These are phyloP conservation scores for Tetrahymena borealis DNA, from an alignment of 73 alveolate species.

Conservation along the genomic window DNA sequence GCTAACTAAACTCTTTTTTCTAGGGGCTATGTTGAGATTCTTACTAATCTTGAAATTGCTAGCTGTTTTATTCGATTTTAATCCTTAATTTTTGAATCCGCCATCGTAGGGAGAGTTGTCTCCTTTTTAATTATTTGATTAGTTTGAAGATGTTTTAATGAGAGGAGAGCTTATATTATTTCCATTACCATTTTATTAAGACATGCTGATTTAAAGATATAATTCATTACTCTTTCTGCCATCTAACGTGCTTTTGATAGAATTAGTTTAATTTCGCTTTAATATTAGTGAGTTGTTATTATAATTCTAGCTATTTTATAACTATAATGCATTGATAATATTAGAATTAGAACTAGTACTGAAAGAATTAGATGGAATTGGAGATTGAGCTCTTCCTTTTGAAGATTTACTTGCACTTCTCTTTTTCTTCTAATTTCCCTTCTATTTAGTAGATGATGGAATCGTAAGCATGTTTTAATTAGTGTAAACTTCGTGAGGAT, in stretches of 20 bases:
- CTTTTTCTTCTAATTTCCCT: neutral
- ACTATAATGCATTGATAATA: neutral
- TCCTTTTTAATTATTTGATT: neutral
- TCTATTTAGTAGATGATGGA: neutral
- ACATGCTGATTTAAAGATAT: neutral
- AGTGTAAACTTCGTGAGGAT: neutral
- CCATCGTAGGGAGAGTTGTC: neutral
- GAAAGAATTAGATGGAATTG: neutral
- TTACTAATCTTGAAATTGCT: neutral
- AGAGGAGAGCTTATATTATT: neutral
- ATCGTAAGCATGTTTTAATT: neutral
- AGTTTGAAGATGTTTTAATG: neutral
- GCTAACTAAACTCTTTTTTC: neutral
- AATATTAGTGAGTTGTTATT: neutral
- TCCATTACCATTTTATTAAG: neutral
- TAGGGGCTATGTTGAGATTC: neutral
- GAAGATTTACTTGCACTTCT: neutral
- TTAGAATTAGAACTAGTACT: neutral
- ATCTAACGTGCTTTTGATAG: neutral
- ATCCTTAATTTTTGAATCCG: neutral
- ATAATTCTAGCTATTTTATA: neutral
- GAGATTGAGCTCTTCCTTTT: neutral
- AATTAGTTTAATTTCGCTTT: neutral
- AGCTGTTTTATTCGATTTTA: neutral
- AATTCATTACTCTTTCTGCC: no score